phyloP scores from a whole-genome alignment of 1,139 yeast genomes.

The Suhomyces yuchorum region DNA sequence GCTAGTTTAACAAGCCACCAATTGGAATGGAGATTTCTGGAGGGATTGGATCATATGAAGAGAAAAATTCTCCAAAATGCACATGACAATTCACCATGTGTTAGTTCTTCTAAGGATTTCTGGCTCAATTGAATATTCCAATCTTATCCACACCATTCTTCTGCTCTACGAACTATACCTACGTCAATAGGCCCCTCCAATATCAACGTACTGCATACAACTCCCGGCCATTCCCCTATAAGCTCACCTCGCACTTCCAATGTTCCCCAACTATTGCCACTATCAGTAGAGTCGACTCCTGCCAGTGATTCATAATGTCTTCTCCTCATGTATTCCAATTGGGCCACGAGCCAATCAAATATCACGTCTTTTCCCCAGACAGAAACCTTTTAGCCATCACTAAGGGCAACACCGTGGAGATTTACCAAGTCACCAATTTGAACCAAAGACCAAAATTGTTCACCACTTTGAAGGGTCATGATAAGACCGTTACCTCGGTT shows the following conservation, averaged over 20 bases:
- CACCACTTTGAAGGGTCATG: constrained; percentile 78
- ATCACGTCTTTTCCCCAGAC: constrained; percentile 83
- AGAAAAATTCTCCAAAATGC: too few species aligned
- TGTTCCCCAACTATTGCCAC: background rate
- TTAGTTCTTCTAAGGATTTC: too few species aligned
- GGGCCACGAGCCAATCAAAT: constrained; percentile 85
- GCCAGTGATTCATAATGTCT: constrained; percentile 24
- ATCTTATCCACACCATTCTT: too few species aligned
- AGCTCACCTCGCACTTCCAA: background rate
- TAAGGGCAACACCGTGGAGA: constrained; percentile 72
- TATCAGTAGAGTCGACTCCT: constrained; percentile 43
- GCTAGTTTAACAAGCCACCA: too few species aligned
- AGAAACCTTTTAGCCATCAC: constrained; percentile 75
- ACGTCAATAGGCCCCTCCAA: too few species aligned
- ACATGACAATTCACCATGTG: too few species aligned
- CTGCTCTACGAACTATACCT: too few species aligned
- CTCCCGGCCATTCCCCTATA: too few species aligned
- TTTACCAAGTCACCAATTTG: constrained; percentile 55
- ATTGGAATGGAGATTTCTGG: too few species aligned
- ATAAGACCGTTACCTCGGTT: constrained; percentile 91
- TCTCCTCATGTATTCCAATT: constrained; percentile 54
- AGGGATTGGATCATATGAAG: too few species aligned
- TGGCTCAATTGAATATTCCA: too few species aligned
- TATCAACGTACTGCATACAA: background rate
- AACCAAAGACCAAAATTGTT: constrained; percentile 51